Evolutionary conservation across 345 rosid species (phyloP).

Genomic region (Pseudoturritis turrita): DNA sequence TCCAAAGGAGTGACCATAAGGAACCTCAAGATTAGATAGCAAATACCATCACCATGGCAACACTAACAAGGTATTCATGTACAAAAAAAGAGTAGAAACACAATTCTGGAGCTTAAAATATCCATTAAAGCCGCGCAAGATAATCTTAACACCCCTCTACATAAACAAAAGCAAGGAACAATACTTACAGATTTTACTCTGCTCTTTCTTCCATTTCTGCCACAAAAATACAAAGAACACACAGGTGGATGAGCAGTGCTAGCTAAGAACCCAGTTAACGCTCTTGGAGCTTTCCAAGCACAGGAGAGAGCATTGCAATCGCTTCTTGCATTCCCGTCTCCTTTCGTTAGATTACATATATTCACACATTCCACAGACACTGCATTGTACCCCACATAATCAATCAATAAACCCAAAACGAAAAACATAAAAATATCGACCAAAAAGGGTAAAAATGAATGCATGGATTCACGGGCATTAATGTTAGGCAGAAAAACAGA

Average conservation of each 20-base stretch:
- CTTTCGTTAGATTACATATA: slow-evolving; percentile 66
- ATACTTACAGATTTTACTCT: slow-evolving; percentile 47
- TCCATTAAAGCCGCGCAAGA: neutral
- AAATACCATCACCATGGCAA: slow-evolving; percentile 1
- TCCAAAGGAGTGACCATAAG: slow-evolving; percentile 12
- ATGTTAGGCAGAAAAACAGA: neutral
- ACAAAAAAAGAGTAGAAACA: neutral
- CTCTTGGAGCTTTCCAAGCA: slow-evolving; percentile 90
- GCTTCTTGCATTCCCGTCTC: slow-evolving; percentile 60
- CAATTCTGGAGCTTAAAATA: neutral
- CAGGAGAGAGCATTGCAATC: slow-evolving; percentile 80
- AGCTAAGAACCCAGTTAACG: slow-evolving; percentile 80
- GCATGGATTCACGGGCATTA: neutral
- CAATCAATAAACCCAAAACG: neutral
- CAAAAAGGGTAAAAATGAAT: neutral
- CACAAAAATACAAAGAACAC: slow-evolving; percentile 37
- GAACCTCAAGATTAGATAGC: neutral
- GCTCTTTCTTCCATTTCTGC: slow-evolving; percentile 44
- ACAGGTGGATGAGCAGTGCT: slow-evolving; percentile 64
- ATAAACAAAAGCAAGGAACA: neutral
- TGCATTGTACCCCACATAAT: slow-evolving; percentile 33
- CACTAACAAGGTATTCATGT: neutral
- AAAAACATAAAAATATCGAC: neutral
- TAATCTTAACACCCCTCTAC: neutral
- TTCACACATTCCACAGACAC: slow-evolving; percentile 85